Evolutionary conservation across 805 yeast genomes (phyloP), one percentile per base, ranked within the genome.

Genomic region (Cyberlindnera mycetangii): DNA sequence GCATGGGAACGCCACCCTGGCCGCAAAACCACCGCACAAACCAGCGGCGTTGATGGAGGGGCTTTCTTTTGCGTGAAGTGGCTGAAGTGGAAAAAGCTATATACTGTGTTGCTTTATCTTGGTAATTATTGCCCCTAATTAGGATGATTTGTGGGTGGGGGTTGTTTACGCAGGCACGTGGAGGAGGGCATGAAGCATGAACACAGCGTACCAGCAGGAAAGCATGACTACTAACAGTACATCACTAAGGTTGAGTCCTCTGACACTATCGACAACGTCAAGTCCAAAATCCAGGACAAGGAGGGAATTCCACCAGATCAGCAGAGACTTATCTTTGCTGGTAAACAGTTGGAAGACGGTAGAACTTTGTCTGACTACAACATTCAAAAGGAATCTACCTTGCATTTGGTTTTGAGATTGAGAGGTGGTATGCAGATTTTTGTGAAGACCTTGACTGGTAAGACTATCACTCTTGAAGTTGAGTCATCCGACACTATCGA

Each of bases 221-320:
- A n/a, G n/a, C 30, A 21, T 7, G 20, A 34, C 5, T 49, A 49
- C 49, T 49, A 49, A 48, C 54, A 39, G n/a, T 17, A 7, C 20
- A 18, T 7, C 18, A 21, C 21, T 20, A 81, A 80, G 71, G 93
- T 89, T 59, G 96, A 88, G 74, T 87, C 96, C 52, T 87, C 95
- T 48, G 96, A 88, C 77, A 88, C 96, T 57, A 88, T 88, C 66
- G 96, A 88, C 76, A 88, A 88, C 64, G 96, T 88, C 71, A 88
- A 88, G 78, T 78, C 90, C 61, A 88, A 89, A 81, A 88, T 88
- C 63, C 96, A 89, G 72, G 96, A 88, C 74, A 89, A 88, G 78
- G 96, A 88, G 70, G 96, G 96, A 61, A 89, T 89, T 61, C 96
- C 96, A 61, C 96, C 96, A 58, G 96, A 89, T 75, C 96, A 88